phyloP scores from a whole-genome alignment of 139 green algal genomes.

The Diplosphaera chodatii region DNA sequence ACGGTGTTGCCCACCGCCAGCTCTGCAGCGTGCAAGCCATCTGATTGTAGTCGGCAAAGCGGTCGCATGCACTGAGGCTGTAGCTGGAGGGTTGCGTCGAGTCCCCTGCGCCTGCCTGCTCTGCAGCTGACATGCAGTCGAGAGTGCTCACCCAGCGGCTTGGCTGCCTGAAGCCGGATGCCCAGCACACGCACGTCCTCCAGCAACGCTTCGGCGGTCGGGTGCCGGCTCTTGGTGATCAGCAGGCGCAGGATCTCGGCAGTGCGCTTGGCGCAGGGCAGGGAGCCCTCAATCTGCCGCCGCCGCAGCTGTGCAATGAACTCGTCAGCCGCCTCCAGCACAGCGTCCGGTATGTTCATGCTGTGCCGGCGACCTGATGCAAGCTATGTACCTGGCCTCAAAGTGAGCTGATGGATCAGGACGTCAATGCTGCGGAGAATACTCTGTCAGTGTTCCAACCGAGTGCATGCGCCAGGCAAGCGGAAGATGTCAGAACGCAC shows the following conservation, averaged over 20 bases:
- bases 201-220: constrained; percentile 50
- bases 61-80: no score
- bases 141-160: constrained; percentile 70
- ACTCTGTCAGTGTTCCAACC: no score
- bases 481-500: no score
- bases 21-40: constrained; percentile 50
- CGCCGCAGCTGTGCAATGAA: constrained; percentile 55
- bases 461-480: no score
- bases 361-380: no score
- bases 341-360: not conserved
- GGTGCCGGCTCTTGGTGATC: constrained; percentile 52
- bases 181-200: constrained; percentile 65
- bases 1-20: constrained; percentile 91
- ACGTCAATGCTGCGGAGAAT: no score
- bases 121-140: no score
- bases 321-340: constrained; percentile 45
- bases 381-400: no score
- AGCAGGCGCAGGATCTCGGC: constrained; percentile 71
- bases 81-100: not conserved
- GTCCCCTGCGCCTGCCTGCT: not conserved
- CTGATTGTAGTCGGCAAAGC: no score
- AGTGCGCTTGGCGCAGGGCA: constrained; percentile 63
- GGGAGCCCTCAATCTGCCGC: constrained; percentile 53
- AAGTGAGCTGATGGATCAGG: no score
- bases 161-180: constrained; percentile 62